phyloP scores from a whole-genome alignment of 306 rosid genomes.

The Mucuna pruriens region DNA sequence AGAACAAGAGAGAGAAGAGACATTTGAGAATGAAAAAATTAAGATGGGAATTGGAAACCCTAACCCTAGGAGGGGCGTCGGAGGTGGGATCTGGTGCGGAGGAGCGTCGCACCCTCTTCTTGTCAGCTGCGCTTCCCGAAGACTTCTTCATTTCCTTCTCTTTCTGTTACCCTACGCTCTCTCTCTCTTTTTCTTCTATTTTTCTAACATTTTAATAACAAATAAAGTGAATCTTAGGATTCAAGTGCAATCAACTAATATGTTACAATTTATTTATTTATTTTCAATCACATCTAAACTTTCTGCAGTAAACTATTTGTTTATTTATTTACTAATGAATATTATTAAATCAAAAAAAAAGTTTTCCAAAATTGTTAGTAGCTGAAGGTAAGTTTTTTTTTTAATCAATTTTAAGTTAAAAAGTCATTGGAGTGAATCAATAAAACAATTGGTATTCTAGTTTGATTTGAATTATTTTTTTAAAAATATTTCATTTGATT shows the following conservation, averaged over 20 bases:
- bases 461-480: too few species aligned
- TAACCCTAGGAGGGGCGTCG: slow-evolving; percentile 69
- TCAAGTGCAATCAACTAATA: background rate
- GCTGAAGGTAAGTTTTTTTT: too few species aligned
- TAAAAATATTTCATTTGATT: too few species aligned
- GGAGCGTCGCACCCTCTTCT: slow-evolving; percentile 90
- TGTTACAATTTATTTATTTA: too few species aligned
- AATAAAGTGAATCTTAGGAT: background rate
- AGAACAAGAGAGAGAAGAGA: background rate
- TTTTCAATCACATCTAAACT: too few species aligned
- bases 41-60: slow-evolving; percentile 31
- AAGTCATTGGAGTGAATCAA: too few species aligned
- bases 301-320: too few species aligned
- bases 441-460: too few species aligned
- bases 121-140: slow-evolving; percentile 87
- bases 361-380: too few species aligned
- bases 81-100: slow-evolving; percentile 78
- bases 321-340: too few species aligned
- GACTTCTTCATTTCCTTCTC: slow-evolving; percentile 76
- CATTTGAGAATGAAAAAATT: background rate
- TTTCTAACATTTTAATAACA: slow-evolving; percentile 2
- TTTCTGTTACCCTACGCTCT: background rate
- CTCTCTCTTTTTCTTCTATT: background rate
- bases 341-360: too few species aligned
- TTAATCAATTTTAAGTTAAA: too few species aligned